Evolutionary conservation across 345 rosid species (phyloP).

Genomic region (Dipteronia dyeriana): DNA sequence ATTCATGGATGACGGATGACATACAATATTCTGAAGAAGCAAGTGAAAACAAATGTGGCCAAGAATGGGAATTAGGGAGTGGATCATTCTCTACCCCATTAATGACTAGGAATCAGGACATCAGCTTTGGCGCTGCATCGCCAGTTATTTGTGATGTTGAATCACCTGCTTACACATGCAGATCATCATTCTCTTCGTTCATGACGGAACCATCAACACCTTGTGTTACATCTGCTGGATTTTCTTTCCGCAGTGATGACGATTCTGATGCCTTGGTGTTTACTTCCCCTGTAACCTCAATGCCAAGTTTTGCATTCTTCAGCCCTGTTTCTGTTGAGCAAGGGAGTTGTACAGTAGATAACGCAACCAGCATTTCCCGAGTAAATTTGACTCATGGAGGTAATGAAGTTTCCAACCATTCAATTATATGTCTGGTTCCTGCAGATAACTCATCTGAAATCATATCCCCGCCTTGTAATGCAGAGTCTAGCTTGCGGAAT

Average conservation of each 20-base stretch:
- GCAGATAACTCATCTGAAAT: neutral
- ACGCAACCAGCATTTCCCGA: conserved; percentile 16
- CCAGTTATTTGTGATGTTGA: conserved; percentile 32
- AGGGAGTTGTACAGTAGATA: conserved; percentile 21
- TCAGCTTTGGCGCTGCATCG: conserved; percentile 58
- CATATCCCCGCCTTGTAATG: neutral
- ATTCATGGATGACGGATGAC: conserved; percentile 53
- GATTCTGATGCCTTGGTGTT: conserved; percentile 38
- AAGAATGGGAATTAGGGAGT: conserved; percentile 36
- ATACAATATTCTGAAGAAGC: conserved; percentile 19
- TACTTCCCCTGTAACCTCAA: conserved; percentile 44
- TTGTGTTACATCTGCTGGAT: conserved; percentile 34
- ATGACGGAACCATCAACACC: conserved; percentile 45
- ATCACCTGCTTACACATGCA: conserved; percentile 45
- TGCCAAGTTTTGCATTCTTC: conserved; percentile 68
- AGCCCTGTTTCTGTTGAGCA: conserved; percentile 36
- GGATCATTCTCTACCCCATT: conserved; percentile 36
- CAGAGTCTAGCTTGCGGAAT: conserved; percentile 33
- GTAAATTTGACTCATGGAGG: conserved; percentile 35
- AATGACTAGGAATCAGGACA: conserved; percentile 51
- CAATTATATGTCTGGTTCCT: neutral
- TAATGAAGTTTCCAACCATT: conserved; percentile 25
- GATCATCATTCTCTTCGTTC: conserved; percentile 54
- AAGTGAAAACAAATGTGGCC: conserved; percentile 23
- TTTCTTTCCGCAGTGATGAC: conserved; percentile 41